Base-by-base conservation (phyloP, 495 filamentous ascomycete species). In the Opeltia flavorubescens region DNA sequence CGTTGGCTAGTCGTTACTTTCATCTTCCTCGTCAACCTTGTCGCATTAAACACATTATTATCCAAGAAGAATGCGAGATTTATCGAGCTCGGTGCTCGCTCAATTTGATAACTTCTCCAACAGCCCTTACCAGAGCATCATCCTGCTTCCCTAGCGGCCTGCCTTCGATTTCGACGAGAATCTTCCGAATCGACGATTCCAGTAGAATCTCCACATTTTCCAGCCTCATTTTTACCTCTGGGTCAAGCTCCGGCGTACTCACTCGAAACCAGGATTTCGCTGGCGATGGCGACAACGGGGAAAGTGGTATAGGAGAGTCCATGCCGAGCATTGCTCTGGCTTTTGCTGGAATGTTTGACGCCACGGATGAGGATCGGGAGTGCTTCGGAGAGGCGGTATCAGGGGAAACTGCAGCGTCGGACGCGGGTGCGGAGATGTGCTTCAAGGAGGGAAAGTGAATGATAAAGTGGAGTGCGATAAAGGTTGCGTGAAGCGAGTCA, bases 401-500 rank as follows among this genome's bases (percentile, higher is more conserved):
- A 9, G 30, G n/a, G 21, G 47, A 41, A 41, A 21, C 38, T 25
- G 38, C 21, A 21, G 27, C 23, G 9, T 15, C 40, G n/a, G 35
- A 27, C n/a, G 35, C 21, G 44, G 38, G 23, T 39, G 42, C 26
- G 3, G 15, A 9, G 43, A 43, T 8, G 36, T 20, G 26, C 35
- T 25, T 8, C 28, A 6, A 24, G 24, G 40, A 13, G 28, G 31
- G 43, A 4, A 27, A 39, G 47, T 47, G 7, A 30, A 39, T 7
- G 38, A 30, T 25, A 52, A 13, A 47, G 6, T 55, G 38, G n/a
- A 48, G 35, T 23, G 46, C 43, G 5, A 53, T 24, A 29, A 46
- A 29, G 9, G 50, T 50, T 17, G 50, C 50, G 27, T 53, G 38
- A 4, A 55, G 50, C 24, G 43, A 50, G 8, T 54, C 44, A 12